phyloP scores from a whole-genome alignment of 768 basidiomycete species.

The Leccinum incarnatum region DNA sequence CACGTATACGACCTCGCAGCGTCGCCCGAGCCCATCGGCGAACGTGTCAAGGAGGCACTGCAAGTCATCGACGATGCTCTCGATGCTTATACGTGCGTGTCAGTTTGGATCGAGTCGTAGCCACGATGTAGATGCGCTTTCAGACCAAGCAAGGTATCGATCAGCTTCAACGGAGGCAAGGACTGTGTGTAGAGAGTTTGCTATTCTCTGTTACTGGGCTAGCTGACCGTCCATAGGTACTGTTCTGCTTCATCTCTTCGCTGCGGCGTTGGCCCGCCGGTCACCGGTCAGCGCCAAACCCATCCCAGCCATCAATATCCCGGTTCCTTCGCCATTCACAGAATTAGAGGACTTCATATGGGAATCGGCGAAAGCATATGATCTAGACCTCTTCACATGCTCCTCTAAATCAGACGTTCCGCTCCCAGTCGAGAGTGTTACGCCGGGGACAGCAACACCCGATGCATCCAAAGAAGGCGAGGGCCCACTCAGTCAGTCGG shows the following conservation, averaged over 20 bases:
- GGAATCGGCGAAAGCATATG: slow-evolving; percentile 57
- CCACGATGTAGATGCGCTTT: slow-evolving; percentile 7
- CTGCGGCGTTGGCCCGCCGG: slow-evolving; percentile 60
- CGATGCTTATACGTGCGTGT: slow-evolving; percentile 74
- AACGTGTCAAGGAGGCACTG: slow-evolving; percentile 73
- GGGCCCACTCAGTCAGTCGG: slow-evolving; percentile 1
- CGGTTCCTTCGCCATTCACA: slow-evolving; percentile 84
- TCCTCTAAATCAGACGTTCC: slow-evolving; percentile 36
- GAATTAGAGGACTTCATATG: slow-evolving; percentile 83
- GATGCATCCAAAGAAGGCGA: slow-evolving; percentile 7
- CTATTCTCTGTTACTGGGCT: neutral
- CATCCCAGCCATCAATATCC: slow-evolving; percentile 80
- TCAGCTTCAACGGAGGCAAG: slow-evolving; percentile 99
- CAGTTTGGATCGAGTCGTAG: slow-evolving; percentile 5
- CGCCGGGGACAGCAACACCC: slow-evolving; percentile 33
- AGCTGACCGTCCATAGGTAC: slow-evolving; percentile 58
- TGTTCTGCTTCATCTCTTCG: slow-evolving; percentile 88
- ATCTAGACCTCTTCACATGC: slow-evolving; percentile 65
- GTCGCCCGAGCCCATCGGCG: slow-evolving; percentile 52
- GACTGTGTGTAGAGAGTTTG: slow-evolving; percentile 66
- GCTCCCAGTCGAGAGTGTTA: slow-evolving; percentile 47
- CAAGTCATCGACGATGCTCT: slow-evolving; percentile 77
- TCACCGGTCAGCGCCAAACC: slow-evolving; percentile 38
- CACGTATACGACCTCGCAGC: slow-evolving; percentile 63
- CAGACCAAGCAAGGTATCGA: slow-evolving; percentile 68